A percentile compares a stretch with the other conserved stretches of the same genome.
Evolutionary conservation across 352 stramenopile species (phyloP).

Genomic region (Phytophthora rubi): DNA sequence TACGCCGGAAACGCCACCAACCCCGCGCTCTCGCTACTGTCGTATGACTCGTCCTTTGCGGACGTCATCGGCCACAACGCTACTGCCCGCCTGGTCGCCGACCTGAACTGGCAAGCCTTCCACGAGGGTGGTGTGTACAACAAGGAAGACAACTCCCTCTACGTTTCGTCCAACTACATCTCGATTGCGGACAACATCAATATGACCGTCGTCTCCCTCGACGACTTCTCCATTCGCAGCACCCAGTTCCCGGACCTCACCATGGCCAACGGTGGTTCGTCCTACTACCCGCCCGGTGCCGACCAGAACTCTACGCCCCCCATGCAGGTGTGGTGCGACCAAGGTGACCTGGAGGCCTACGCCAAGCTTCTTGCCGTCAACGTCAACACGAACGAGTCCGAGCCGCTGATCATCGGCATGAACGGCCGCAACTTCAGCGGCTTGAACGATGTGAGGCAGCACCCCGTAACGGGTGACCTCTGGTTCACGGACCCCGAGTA

Average conservation of each 20-base stretch:
- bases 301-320: constrained; percentile 14
- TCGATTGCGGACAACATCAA: constrained; percentile 20
- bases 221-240: constrained; percentile 17
- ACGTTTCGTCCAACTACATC: constrained; percentile 19
- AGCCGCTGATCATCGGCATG: constrained; percentile 11
- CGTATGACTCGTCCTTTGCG: constrained; percentile 10
- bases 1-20: neutral
- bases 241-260: constrained; percentile 12
- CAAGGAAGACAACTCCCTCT: constrained; percentile 18
- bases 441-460: constrained; percentile 16
- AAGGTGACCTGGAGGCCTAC: constrained; percentile 10
- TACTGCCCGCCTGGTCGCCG: constrained; percentile 9
- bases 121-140: constrained; percentile 24
- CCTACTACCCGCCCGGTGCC: constrained; percentile 13
- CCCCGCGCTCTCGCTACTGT: constrained; percentile 3
- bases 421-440: constrained; percentile 22
- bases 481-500: constrained; percentile 20
- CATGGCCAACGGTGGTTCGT: constrained; percentile 17
- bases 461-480: constrained; percentile 13
- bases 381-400: constrained; percentile 20
- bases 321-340: constrained; percentile 19
- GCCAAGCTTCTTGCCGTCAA: constrained; percentile 16
- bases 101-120: constrained; percentile 22
- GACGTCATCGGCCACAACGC: constrained; percentile 11
- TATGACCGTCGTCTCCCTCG: constrained; percentile 18